phyloP scores from a whole-genome alignment of 2,329 filamentous ascomycete genomes.

The Ciborinia camelliae region DNA sequence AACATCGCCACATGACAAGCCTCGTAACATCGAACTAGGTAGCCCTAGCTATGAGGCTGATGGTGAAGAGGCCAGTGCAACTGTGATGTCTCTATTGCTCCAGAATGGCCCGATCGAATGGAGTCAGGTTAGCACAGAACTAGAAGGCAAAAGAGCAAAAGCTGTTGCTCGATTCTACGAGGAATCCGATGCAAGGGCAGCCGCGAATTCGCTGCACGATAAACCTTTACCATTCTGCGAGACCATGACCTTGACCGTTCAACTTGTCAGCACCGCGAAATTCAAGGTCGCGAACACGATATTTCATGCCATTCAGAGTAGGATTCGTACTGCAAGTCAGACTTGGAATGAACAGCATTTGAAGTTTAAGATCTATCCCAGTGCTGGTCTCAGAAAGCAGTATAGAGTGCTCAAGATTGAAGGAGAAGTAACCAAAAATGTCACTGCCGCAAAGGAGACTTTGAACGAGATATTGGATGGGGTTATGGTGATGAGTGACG shows the following conservation, averaged over 20 bases:
- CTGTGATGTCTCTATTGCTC: conserved; percentile 23
- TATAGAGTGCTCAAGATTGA: conserved; percentile 42
- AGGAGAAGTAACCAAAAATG: conserved; percentile 35
- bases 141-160: conserved; percentile 33
- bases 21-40: conserved; percentile 26
- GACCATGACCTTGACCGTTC: conserved; percentile 39
- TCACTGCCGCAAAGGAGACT: conserved; percentile 38
- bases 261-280: conserved; percentile 39
- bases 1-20: conserved; percentile 19
- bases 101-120: conserved; percentile 21
- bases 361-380: conserved; percentile 34
- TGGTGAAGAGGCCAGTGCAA: conserved; percentile 25
- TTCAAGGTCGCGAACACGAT: conserved; percentile 41
- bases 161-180: conserved; percentile 42
- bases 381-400: conserved; percentile 25
- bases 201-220: conserved; percentile 36
- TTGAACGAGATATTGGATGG: conserved; percentile 40
- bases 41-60: conserved; percentile 21
- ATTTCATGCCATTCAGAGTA: conserved; percentile 36
- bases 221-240: conserved; percentile 36
- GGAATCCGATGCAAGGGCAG: conserved; percentile 40
- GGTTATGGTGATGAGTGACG: conserved; percentile 31
- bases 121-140: background rate
- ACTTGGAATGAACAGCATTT: conserved; percentile 39
- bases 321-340: conserved; percentile 31